Base-by-base conservation (phyloP, 179 eudicot species). In the Drosera spatulata region DNA sequence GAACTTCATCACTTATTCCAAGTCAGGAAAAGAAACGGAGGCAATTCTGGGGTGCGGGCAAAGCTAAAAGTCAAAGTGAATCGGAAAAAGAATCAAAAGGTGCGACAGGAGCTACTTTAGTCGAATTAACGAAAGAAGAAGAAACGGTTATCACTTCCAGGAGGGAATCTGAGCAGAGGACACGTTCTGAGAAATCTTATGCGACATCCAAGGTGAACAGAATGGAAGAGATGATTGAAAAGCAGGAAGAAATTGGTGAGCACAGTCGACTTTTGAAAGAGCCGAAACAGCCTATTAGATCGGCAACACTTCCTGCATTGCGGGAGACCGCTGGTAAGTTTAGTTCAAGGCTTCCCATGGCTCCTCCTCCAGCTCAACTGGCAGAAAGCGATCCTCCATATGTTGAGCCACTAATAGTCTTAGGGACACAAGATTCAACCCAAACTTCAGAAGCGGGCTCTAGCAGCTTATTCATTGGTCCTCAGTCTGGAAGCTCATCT, bases 331-430 rank as follows among this genome's bases (percentile, higher is more conserved):
- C 64, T 60, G 56, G 53, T 70, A 61, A 66, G 62, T 76, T 56
- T 59, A 66, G 58, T 50, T 55, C 66, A 49, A 73, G 72, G 53
- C 41, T 58, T 37, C 62, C 60, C 47, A 66, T 55, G 64, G 56
- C 58, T n/a, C 63, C 71, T 69, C 75, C 79, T 58, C 56, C 69
- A 44, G 58, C 72, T 63, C 77, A 72, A 15, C 50, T 13, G 39
- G 44, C 42, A 55, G 69, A 65, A 66, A 55, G 65, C 52, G 60
- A 41, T 40, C 59, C 73, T 13, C 13, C 47, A 4, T 66, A 66
- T 53, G 63, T 39, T 58, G 78, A 66, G 33, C 63, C 71, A 41
- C 57, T 59, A 2, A 63, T 49, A 39, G 55, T 59, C 54, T 49
- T 66, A 11, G 50, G 67, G 39, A 67, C 63, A 59, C 65, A 61